Evolutionary conservation across 306 rosid genomes (phyloP).

Genomic region (Prunus padus): DNA sequence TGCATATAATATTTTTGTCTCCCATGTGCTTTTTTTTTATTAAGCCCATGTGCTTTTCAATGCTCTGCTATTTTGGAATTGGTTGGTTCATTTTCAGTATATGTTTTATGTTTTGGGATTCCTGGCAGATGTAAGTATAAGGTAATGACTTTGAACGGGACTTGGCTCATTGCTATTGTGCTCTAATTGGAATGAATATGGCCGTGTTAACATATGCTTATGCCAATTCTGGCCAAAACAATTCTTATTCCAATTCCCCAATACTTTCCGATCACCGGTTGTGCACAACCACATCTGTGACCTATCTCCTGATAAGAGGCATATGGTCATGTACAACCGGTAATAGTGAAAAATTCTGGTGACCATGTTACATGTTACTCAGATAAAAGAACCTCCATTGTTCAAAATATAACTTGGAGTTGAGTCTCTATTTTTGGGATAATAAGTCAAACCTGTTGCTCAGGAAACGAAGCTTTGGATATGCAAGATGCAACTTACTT

Average conservation of each 20-base stretch:
- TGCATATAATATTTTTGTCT: background rate
- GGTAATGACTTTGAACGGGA: background rate
- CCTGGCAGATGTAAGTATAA: conserved; percentile 2
- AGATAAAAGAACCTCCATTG: too few species aligned
- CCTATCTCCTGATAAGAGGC: background rate
- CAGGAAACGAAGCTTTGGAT: too few species aligned
- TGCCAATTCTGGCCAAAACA: background rate
- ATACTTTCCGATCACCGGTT: background rate
- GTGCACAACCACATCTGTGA: background rate
- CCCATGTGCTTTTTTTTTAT: background rate
- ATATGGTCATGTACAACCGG: too few species aligned
- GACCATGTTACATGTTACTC: too few species aligned
- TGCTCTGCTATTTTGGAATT: background rate
- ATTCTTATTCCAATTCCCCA: background rate
- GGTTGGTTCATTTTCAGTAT: conserved; percentile 7
- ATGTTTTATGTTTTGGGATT: background rate
- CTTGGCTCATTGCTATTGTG: background rate
- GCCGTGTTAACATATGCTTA: background rate
- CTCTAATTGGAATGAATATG: background rate
- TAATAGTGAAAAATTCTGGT: background rate
- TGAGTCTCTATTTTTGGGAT: too few species aligned
- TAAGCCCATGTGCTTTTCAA: background rate
- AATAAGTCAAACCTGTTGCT: too few species aligned
- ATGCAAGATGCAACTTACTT: too few species aligned
- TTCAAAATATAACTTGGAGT: too few species aligned